These are phyloP conservation scores for Ramularia endophylla DNA, from an alignment of 2,329 filamentous ascomycete genomes.

Conservation along the genomic window DNA sequence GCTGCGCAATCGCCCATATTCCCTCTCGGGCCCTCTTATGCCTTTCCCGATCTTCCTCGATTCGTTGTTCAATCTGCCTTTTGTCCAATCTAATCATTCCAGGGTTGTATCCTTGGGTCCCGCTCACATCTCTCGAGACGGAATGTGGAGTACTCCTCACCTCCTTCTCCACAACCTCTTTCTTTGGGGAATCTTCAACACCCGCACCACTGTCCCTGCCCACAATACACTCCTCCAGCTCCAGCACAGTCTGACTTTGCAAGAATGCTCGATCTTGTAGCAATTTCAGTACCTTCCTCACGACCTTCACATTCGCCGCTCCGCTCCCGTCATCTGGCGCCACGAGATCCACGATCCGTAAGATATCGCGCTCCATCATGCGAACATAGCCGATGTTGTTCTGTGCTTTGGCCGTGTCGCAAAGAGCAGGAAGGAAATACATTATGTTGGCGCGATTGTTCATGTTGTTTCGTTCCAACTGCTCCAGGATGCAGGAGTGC, in stretches of 20 bases:
- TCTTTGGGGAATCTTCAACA: conserved; percentile 5
- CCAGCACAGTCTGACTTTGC: conserved; percentile 63
- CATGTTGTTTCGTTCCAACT: conserved; percentile 89
- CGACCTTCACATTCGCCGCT: conserved; percentile 85
- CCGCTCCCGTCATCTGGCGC: conserved; percentile 81
- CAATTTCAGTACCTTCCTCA: conserved; percentile 57
- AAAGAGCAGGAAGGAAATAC: conserved; percentile 96
- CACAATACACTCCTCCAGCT: conserved; percentile 78
- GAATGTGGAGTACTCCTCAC: conserved; percentile 21
- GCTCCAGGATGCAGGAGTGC: conserved; percentile 94
- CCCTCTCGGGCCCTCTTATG: conserved; percentile 89
- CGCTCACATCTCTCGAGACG: conserved; percentile 13
- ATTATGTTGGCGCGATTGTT: conserved; percentile 98
- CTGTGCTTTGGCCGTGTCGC: conserved; percentile 75
- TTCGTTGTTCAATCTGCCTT: conserved; percentile 86
- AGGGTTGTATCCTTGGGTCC: conserved; percentile 7
- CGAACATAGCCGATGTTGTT: conserved; percentile 74
- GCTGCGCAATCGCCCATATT: conserved; percentile 71
- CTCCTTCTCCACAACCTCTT: conserved; percentile 1
- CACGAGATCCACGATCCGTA: conserved; percentile 85
- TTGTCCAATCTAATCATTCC: conserved; percentile 59
- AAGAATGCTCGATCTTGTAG: conserved; percentile 63
- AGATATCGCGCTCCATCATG: conserved; percentile 93
- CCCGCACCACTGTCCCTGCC: conserved; percentile 54
- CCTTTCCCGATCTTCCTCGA: conserved; percentile 92